Base-by-base conservation (phyloP, 495 filamentous ascomycete genomes). In the Chaetomium cochliodes region DNA sequence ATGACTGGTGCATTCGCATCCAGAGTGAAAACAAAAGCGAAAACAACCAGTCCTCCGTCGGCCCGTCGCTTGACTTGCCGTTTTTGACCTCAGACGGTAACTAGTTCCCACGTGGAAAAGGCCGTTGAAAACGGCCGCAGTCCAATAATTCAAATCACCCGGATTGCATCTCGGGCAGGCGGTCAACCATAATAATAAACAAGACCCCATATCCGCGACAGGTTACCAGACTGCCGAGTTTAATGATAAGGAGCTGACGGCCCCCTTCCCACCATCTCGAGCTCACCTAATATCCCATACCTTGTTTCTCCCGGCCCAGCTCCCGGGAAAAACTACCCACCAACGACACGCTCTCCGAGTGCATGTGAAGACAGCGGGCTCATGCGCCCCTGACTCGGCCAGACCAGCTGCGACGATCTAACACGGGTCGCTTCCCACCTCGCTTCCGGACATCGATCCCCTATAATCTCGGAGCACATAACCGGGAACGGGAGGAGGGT, bases 401-500 rank as follows among this genome's bases (percentile, higher is more conserved):
- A 68, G 64, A 72, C 67, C 50, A 62, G 50, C 52, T 50, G 61
- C 46, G 69, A 70, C 72, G 67, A 72, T 74, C 72, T 67, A 67
- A 73, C 69, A 58, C 52, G 53, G 61, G 28, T 63, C 33, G 37
- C 46, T 50, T 50, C 20, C 55, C 44, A 25, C 30, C 61, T 30
- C 55, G 46, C 60, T 56, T 28, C 23, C 57, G 52, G 8, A 47
- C 56, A 60, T 50, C 37, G 57, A 39, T 28, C 20, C 50, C 62
- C 58, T 11, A 49, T 51, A 65, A 67, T 53, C 37, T 57, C 55
- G 69, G 60, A 33, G 52, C 13, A 37, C 33, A 7, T 12, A 11
- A 41, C 46, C 20, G 46, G 52, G 37, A 64, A 47, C 50, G 58
- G 39, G 49, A 33, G 46, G 50, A 42, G 5, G 56, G 39, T 13